phyloP scores from a whole-genome alignment of 179 eudicot genomes.

The Spergularia azorica region DNA sequence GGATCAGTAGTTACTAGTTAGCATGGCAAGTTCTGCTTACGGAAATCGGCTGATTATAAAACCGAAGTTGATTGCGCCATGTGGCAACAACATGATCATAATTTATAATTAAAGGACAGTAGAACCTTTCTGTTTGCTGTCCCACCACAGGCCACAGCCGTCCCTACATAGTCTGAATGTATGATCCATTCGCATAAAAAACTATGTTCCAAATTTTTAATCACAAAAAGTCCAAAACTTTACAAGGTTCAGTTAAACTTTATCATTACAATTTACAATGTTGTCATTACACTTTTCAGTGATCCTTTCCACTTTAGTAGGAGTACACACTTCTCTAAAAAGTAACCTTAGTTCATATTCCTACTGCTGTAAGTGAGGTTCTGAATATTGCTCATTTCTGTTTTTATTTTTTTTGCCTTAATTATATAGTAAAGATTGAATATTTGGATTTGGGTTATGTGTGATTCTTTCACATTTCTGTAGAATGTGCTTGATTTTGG shows the following conservation, averaged over 20 bases:
- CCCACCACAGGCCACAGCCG: neutral
- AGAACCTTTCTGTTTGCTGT: neutral
- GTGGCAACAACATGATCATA: constrained; percentile 14
- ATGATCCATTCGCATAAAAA: constrained; percentile 1
- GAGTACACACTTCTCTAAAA: neutral
- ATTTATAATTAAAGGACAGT: neutral
- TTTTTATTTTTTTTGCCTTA: neutral
- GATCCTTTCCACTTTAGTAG: constrained; percentile 12
- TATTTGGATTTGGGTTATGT: neutral
- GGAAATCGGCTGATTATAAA: neutral
- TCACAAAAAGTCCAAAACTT: constrained; percentile 13
- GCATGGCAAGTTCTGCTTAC: too few relatives aligned
- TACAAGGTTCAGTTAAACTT: constrained; percentile 12
- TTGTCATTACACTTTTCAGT: constrained; percentile 24
- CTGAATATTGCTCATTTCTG: neutral
- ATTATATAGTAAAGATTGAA: constrained; percentile 2
- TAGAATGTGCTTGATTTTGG: neutral
- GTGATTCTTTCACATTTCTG: neutral
- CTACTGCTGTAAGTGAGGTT: constrained; percentile 24
- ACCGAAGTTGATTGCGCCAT: neutral
- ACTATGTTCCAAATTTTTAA: neutral
- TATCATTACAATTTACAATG: neutral
- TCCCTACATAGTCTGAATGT: neutral
- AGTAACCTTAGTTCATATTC: constrained; percentile 5
- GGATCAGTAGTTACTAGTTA: too few relatives aligned